Evolutionary conservation across 1,284 basidiomycete species (phyloP).

Genomic region (Crepidotus sp.): DNA sequence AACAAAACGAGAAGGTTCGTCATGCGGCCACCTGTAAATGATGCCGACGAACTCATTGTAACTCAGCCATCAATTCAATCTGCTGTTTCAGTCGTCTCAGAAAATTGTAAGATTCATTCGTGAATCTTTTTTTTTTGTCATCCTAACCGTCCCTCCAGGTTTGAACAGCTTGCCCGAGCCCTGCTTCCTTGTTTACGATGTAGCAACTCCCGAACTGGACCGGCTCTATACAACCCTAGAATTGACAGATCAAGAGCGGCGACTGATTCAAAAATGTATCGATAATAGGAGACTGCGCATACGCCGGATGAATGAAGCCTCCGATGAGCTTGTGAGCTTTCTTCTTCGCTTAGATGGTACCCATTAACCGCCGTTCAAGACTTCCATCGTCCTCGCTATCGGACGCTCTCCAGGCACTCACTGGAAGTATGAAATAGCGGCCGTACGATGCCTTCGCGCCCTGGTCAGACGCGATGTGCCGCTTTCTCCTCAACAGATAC

Average conservation of each 20-base stretch:
- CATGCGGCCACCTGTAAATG: slow-evolving; percentile 20
- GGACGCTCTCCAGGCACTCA: slow-evolving; percentile 58
- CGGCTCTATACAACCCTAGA: slow-evolving; percentile 16
- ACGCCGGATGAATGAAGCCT: slow-evolving; percentile 32
- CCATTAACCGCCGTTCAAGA: slow-evolving; percentile 24
- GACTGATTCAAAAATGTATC: slow-evolving; percentile 35
- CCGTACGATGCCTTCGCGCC: slow-evolving; percentile 64
- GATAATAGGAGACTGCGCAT: slow-evolving; percentile 39
- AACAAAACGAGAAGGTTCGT: slow-evolving; percentile 53
- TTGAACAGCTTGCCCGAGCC: slow-evolving; percentile 54
- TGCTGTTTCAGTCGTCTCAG: slow-evolving; percentile 44
- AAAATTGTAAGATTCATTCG: slow-evolving; percentile 39
- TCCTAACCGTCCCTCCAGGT: slow-evolving; percentile 30
- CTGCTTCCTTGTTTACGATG: slow-evolving; percentile 43
- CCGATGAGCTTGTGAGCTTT: slow-evolving; percentile 34
- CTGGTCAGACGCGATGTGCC: slow-evolving; percentile 71
- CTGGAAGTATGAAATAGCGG: slow-evolving; percentile 76
- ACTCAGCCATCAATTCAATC: slow-evolving; percentile 55
- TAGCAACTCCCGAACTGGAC: slow-evolving; percentile 37
- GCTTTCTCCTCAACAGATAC: slow-evolving; percentile 41
- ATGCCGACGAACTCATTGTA: neutral
- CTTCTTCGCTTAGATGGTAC: neutral
- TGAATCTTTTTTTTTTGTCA: neutral
- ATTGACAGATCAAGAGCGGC: slow-evolving; percentile 26
- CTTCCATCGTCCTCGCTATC: slow-evolving; percentile 37